Base-by-base conservation (phyloP, 495 filamentous ascomycete genomes). In the Aspergillus carlsbadensis region DNA sequence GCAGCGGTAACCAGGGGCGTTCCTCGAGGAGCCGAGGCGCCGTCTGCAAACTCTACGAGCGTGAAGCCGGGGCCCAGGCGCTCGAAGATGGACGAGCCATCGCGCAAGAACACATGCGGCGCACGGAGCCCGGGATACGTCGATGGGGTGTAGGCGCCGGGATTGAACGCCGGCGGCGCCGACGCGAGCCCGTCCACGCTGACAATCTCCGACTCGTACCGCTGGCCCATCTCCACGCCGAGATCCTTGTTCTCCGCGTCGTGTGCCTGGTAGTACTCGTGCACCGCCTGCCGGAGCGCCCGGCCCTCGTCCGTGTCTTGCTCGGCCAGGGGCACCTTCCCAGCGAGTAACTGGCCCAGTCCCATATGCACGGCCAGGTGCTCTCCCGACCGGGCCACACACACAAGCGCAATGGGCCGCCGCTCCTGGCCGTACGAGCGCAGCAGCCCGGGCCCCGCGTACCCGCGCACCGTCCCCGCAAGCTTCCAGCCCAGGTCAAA, bases 401-500 rank as follows among this genome's bases (percentile, higher is more conserved):
- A 52, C 7, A 41, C 20, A 11, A 35, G 34, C 14, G 35, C 58
- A 2, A 62, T 56, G 2, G 65, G 62, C 2, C 62, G 59, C 6
- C 66, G 66, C 50, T 73, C 70, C 3, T 17, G 3, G 18, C 66
- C 60, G 45, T 73, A 73, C 1, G 63, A 59, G 5, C 54, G 24
- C 5, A 70, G 52, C 3, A 71, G 37, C 2, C 35, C 1, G 10
- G 34, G 10, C 20, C 10, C 62, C 58, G 33, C 58, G 62, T 42
- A 53, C 54, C n/a, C 65, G 59, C 10, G 67, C 52, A 21, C 61
- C 14, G 61, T 49, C 0, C 62, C 61, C 1, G 65, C 61, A 2
- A 74, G 52, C 37, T 66, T 70, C 69, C 68, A 74, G 22, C 56
- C 66, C 2, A 72, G 47, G 52, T 70, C 62, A 44, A 51, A 52